Base-by-base conservation (phyloP, 2,329 filamentous ascomycete species). In the Fusarium setosum region DNA sequence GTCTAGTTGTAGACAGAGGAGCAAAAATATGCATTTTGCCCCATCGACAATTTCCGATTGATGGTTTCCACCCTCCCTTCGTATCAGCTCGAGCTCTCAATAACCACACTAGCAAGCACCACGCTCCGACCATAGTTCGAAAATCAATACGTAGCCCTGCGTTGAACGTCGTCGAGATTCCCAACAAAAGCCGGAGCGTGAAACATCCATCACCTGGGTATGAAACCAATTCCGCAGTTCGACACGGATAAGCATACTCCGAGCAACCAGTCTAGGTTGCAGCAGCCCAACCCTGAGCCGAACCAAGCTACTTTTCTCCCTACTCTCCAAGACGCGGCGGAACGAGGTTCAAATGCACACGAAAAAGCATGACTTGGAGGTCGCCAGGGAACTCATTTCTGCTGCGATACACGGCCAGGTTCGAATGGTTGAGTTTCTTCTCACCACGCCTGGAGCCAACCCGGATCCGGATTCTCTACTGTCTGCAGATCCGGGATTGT, bases 91-190 rank as follows among this genome's bases (percentile, higher is more conserved):
- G 26, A 3, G 26, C 57, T 5, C 12, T 63, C 5, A 48, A 8
- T 2, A 18, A 3, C 1, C 57, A 61, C 8, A 38, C 2, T 18
- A 56, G 12, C 15, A 63, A 52, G 5, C 6, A 61, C n/a, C 60
- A 63, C 6, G 12, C 20, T 1, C 4, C 5, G 3, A 1, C 10
- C 1, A 4, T 1, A 2, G n/a, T 20, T 7, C 24, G 34, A 4
- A 61, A 18, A 8, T 4, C 56, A 1, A 61, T 63, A 38, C 45
- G 49, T 0, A 44, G 8, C 6, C 6, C 26, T 11, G n/a, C 23
- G 4, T 4, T n/a, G 3, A 8, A 9, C 41, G 11, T 20, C n/a
- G 4, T 13, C 10, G 5, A 10, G 15, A 13, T 44, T 10, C 15
- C 4, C 41, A 18, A 12, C n/a, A 29, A 13, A 6, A 17, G 21